Percentiles rank a stretch among this genome's conserved stretches.
Evolutionary conservation across 371 early-diverging fungal species (phyloP).

Genomic region (Fennellomyces sp.): DNA sequence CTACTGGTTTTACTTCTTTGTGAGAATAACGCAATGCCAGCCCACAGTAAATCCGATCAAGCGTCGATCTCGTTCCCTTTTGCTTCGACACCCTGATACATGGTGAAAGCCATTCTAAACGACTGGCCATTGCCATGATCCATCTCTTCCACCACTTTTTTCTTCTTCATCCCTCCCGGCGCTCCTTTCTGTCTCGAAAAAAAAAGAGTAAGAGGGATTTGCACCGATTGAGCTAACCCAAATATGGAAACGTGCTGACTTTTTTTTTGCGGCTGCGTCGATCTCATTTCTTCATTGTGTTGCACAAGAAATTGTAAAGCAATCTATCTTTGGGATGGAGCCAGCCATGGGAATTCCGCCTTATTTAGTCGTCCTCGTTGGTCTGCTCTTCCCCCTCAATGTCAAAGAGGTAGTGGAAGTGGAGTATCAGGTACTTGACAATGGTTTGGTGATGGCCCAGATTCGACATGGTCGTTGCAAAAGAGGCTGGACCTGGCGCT

Average conservation of each 20-base stretch:
- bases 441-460: slow-evolving; percentile 81
- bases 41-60: no score
- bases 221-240: not conserved
- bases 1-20: no score
- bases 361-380: not conserved
- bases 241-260: not conserved
- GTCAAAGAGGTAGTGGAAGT: slow-evolving; percentile 86
- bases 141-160: no score
- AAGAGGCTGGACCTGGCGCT: slow-evolving; percentile 73
- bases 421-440: slow-evolving; percentile 79
- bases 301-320: not conserved
- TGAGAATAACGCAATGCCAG: no score
- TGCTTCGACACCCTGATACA: no score
- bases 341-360: not conserved
- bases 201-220: not conserved
- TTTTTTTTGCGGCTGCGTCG: not conserved
- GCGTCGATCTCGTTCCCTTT: no score
- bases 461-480: slow-evolving; percentile 79
- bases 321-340: not conserved
- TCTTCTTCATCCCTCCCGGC: no score
- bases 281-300: not conserved
- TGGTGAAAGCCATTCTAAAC: no score
- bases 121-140: no score
- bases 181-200: no score
- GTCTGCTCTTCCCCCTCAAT: slow-evolving; percentile 63